phyloP scores from a whole-genome alignment of 2,329 filamentous ascomycete genomes.

The Mariannaea sp. region DNA sequence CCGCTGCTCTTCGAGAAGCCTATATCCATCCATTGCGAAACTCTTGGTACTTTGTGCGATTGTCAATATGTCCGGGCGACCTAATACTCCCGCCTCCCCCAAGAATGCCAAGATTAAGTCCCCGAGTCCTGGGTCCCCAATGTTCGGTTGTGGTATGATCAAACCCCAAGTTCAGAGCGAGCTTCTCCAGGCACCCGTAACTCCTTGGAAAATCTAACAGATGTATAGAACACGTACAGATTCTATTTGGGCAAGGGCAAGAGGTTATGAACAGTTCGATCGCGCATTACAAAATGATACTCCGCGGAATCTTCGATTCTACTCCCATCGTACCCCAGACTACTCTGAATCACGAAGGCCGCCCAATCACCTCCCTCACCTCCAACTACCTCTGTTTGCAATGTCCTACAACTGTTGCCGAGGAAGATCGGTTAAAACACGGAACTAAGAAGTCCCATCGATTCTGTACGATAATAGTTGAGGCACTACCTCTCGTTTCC shows the following conservation, averaged over 20 bases:
- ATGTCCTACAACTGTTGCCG: conserved; percentile 70
- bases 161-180: conserved; percentile 12
- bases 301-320: conserved; percentile 72
- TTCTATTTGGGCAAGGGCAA: conserved; percentile 64
- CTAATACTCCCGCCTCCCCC: conserved; percentile 57
- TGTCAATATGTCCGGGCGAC: conserved; percentile 50
- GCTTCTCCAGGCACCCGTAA: conserved; percentile 1
- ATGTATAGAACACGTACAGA: conserved; percentile 70
- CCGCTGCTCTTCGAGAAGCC: not conserved
- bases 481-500: not conserved
- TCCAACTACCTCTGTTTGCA: conserved; percentile 75
- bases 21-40: conserved; percentile 3
- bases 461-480: conserved; percentile 63
- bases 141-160: conserved; percentile 67
- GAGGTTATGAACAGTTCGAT: conserved; percentile 71
- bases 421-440: conserved; percentile 69
- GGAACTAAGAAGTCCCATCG: conserved; percentile 71
- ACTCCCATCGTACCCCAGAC: conserved; percentile 69
- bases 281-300: conserved; percentile 72
- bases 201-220: conserved; percentile 37
- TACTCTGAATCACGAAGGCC: conserved; percentile 61
- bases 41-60: not conserved
- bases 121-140: conserved; percentile 60
- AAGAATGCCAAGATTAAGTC: conserved; percentile 65
- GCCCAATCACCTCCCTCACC: conserved; percentile 64